Percentiles rank a stretch among this genome's conserved stretches.
Evolutionary conservation across 202 grass and related monocot species (phyloP).

Genomic region (Sporobolus alterniflorus): DNA sequence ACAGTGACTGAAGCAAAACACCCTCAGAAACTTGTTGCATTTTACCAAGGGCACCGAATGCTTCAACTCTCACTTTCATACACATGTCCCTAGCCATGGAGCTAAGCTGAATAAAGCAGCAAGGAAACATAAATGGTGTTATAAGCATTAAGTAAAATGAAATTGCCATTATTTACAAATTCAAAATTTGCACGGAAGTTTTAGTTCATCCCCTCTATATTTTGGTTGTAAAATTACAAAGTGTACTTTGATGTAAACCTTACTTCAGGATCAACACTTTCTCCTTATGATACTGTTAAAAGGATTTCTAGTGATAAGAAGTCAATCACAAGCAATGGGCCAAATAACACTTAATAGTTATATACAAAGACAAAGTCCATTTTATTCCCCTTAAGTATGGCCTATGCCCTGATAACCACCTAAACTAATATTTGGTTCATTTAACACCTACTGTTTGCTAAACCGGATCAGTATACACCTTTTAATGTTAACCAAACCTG

Average conservation of each 20-base stretch:
- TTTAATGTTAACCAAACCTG: too few species aligned
- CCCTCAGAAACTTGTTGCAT: conserved; percentile 58
- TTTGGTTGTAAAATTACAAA: neutral
- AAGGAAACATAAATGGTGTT: conserved; percentile 1
- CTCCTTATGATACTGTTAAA: neutral
- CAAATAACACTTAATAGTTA: neutral
- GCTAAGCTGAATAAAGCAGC: conserved; percentile 72
- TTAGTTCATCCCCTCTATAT: neutral
- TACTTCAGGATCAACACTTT: neutral
- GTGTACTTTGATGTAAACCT: neutral
- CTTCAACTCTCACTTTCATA: conserved; percentile 78
- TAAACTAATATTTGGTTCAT: too few species aligned
- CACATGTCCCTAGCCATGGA: conserved; percentile 89
- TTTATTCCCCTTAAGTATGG: too few species aligned
- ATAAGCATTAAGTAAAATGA: conserved; percentile 15
- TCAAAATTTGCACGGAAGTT: conserved; percentile 3
- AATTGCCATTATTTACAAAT: conserved; percentile 13
- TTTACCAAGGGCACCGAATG: conserved; percentile 76
- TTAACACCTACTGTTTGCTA: too few species aligned
- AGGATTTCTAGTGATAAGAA: neutral
- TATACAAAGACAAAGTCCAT: too few species aligned
- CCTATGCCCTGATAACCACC: too few species aligned
- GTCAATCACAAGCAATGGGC: neutral
- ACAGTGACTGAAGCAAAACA: conserved; percentile 80
- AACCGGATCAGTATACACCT: too few species aligned